Percentiles rank a stretch among this genome's conserved stretches.
These are phyloP conservation scores for Sisymbrium irio DNA, from an alignment of 345 rosid genomes.

Conservation along the genomic window DNA sequence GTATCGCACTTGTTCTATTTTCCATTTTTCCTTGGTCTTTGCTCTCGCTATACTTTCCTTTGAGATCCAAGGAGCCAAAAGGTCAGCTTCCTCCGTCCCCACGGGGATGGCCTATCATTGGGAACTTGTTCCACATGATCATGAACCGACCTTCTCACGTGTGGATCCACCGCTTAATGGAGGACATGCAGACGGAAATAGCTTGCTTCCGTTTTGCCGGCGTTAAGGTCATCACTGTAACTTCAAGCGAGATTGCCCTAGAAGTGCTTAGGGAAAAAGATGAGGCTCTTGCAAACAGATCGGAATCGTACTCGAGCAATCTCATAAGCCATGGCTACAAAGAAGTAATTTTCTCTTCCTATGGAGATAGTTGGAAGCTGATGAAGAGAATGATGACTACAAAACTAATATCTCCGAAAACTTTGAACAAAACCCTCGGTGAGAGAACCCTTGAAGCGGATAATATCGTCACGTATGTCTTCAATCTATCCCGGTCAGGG, in stretches of 20 bases:
- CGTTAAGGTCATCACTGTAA: constrained; percentile 1
- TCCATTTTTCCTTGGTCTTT: not conserved
- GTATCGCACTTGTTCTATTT: not conserved
- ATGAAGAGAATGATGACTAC: constrained; percentile 23
- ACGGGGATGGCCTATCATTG: constrained; percentile 8
- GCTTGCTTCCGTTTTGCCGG: constrained; percentile 9
- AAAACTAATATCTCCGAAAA: constrained; percentile 10
- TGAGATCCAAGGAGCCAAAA: constrained; percentile 5
- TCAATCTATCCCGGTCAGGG: not conserved
- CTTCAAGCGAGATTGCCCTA: constrained; percentile 23
- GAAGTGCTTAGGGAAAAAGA: constrained; percentile 32
- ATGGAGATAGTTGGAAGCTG: constrained; percentile 21
- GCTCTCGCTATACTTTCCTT: not conserved
- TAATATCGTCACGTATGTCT: constrained; percentile 25
- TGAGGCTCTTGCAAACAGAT: constrained; percentile 17
- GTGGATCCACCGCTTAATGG: constrained; percentile 21
- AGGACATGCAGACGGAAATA: constrained; percentile 9
- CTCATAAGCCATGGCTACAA: constrained; percentile 26
- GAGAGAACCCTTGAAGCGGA: constrained; percentile 30
- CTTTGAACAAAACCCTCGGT: not conserved
- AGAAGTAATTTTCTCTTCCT: not conserved
- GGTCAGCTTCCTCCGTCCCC: constrained; percentile 10
- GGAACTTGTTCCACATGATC: constrained; percentile 12
- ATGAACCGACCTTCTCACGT: not conserved
- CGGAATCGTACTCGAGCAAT: not conserved